phyloP scores from a whole-genome alignment of 306 rosid species.

The Begonia loranthoides region DNA sequence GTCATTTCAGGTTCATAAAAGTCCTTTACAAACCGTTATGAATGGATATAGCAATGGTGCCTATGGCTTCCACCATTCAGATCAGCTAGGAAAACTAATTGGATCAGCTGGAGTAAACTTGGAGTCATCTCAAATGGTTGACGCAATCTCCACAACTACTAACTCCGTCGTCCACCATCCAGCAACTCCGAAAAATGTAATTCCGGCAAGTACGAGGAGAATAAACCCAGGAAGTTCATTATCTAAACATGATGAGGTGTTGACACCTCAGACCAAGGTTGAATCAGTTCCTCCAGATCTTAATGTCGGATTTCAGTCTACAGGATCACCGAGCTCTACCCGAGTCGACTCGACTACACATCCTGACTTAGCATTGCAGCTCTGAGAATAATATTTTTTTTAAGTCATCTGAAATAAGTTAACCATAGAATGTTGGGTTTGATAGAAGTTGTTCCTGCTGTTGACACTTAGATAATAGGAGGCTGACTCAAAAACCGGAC shows the following conservation, averaged over 20 bases:
- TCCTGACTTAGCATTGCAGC: constrained; percentile 58
- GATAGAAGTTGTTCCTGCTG: not conserved
- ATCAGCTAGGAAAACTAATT: constrained; percentile 27
- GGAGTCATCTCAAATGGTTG: constrained; percentile 21
- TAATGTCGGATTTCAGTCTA: constrained; percentile 42
- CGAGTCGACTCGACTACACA: constrained; percentile 30
- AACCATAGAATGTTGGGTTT: constrained; percentile 33
- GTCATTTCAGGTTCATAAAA: constrained; percentile 17
- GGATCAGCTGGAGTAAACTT: constrained; percentile 19
- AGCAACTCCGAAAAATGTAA: not conserved
- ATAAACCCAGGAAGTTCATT: constrained; percentile 7
- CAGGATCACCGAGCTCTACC: constrained; percentile 48
- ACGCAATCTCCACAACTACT: constrained; percentile 16
- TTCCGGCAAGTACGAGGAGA: constrained; percentile 16
- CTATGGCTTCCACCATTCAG: constrained; percentile 20
- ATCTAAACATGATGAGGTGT: constrained; percentile 3
- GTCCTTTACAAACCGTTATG: constrained; percentile 19
- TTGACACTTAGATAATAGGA: not conserved
- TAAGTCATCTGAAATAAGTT: constrained; percentile 5
- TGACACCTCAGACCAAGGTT: constrained; percentile 22
- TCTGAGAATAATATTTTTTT: constrained; percentile 25
- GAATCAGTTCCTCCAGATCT: constrained; percentile 49
- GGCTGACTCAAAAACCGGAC: not conserved
- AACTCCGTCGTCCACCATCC: constrained; percentile 11
- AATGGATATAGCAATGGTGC: constrained; percentile 29